Evolutionary conservation across 768 basidiomycete species (phyloP).

Genomic region (Russula brevipes): DNA sequence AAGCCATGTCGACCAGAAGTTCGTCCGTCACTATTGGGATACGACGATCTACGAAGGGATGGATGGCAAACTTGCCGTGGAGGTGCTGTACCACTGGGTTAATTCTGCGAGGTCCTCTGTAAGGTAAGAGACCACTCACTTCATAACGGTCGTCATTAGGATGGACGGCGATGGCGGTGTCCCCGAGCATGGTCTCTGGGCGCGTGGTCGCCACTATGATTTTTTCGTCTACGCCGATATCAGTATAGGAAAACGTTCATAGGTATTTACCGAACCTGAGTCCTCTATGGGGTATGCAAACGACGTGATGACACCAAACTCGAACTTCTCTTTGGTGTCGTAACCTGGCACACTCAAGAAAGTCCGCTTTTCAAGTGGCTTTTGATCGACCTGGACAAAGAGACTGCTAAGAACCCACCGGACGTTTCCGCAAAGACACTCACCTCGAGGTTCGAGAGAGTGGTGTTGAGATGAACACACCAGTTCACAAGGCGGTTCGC

Average conservation of each 20-base stretch:
- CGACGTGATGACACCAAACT: constrained; percentile 95
- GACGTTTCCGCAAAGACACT: constrained; percentile 8
- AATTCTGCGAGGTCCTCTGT: background rate
- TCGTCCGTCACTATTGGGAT: constrained; percentile 85
- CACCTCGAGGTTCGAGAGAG: constrained; percentile 95
- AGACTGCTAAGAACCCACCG: background rate
- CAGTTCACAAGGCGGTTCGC: constrained; percentile 97
- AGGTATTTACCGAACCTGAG: constrained; percentile 48
- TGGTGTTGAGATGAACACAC: constrained; percentile 95
- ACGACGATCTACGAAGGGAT: constrained; percentile 84
- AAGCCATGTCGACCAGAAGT: constrained; percentile 85
- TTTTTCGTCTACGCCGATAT: constrained; percentile 60
- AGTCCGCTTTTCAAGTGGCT: constrained; percentile 78
- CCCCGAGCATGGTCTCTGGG: constrained; percentile 98
- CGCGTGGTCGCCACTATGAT: constrained; percentile 89
- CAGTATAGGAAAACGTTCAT: background rate
- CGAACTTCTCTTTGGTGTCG: constrained; percentile 90
- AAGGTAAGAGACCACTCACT: constrained; percentile 33
- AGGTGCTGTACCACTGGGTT: constrained; percentile 52
- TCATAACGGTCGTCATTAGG: constrained; percentile 88
- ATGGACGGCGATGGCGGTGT: constrained; percentile 95
- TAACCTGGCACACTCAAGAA: constrained; percentile 90
- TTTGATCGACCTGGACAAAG: constrained; percentile 81
- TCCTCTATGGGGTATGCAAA: constrained; percentile 90
- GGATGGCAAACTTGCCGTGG: constrained; percentile 84